Evolutionary conservation across 495 filamentous ascomycete genomes (phyloP), one percentile per base, ranked within the genome.

Genomic region (Parmelia sp.): DNA sequence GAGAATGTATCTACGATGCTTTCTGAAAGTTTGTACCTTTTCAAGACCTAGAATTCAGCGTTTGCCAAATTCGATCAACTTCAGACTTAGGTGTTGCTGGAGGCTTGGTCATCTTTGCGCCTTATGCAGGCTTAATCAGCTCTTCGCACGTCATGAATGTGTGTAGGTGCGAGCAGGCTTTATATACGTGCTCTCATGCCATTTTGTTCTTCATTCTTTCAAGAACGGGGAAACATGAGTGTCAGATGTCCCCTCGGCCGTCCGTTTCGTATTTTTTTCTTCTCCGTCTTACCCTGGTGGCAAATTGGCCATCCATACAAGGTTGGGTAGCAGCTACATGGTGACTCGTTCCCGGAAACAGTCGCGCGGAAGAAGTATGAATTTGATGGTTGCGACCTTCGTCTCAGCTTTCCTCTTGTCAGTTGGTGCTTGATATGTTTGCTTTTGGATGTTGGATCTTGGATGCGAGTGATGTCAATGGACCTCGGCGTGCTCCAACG

Each of bases 401-500:
- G 39, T 40, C 17, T 44, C 17, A 19, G 40, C 15, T 25, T 14
- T 25, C 14, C 19, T 57, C 29, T 19, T 21, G 27, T 57, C n/a
- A 4, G 27, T 33, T 57, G n/a, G 11, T 37, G 36, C 36, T 37
- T 37, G n/a, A n/a, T n/a, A n/a, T n/a, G n/a, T n/a, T n/a, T n/a
- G n/a, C n/a, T n/a, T n/a, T n/a, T n/a, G 29, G 14, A 51, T 12
- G 40, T 19, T 15, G 17, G 40, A 44, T 44, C 8, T 19, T 4
- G 5, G 42, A 1, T n/a, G n/a, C n/a, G n/a, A n/a, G n/a, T n/a
- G 42, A 45, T 27, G 8, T 31, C 2, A 15, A 55, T 55, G 51
- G 51, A 21, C 51, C 40, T 47, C 62, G 56, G 56, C 23, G 56
- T 14, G 15, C 6, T 60, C 42, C 62, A 55, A 29, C 11, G 17